Percentiles rank a stretch among this genome's conserved stretches.
Evolutionary conservation across 257 asterid species (phyloP).

Genomic region (Prunella vulgaris): DNA sequence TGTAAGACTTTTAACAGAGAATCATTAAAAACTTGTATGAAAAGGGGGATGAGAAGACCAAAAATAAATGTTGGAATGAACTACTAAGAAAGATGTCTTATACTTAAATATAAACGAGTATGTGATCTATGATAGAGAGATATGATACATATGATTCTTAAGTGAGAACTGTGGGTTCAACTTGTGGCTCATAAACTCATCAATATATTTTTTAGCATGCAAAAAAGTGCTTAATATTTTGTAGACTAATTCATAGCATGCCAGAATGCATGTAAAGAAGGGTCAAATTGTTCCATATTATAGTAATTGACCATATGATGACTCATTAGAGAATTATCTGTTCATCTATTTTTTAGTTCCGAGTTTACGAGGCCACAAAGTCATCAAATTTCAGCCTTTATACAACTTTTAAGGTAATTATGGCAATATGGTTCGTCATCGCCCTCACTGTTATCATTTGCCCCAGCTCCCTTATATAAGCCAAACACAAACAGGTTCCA

Average conservation of each 20-base stretch:
- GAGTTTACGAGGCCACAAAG: not conserved
- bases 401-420: not conserved
- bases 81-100: not conserved
- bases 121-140: not conserved
- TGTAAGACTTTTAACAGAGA: conserved; percentile 15
- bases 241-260: not conserved
- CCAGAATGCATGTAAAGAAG: not conserved
- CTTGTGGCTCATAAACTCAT: not conserved
- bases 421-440: not conserved
- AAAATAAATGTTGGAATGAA: not conserved
- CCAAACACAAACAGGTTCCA: not conserved
- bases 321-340: not conserved
- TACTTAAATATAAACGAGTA: not conserved
- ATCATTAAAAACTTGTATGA: not conserved
- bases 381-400: not conserved
- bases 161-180: not conserved
- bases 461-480: not conserved
- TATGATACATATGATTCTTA: not conserved
- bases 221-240: not conserved
- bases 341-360: not conserved
- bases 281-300: not conserved
- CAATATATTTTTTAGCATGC: not conserved
- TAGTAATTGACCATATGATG: not conserved
- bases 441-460: not conserved
- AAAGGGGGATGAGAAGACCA: not conserved